Evolutionary conservation across 2,329 filamentous ascomycete species (phyloP).

Genomic region (Spiromastix sp.): DNA sequence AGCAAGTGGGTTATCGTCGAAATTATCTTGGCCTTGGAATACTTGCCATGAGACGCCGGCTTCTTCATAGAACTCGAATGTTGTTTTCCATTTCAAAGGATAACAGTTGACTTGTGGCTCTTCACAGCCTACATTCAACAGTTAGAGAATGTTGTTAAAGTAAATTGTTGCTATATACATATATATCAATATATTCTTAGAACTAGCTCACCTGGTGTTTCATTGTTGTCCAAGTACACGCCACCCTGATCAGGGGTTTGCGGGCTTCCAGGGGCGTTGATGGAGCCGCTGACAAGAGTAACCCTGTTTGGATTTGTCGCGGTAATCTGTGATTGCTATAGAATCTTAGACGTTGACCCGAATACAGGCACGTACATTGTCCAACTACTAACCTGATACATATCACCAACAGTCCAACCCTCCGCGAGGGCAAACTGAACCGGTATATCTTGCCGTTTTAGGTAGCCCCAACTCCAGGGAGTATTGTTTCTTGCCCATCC

Average conservation of each 20-base stretch:
- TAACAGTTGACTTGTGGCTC: constrained; percentile 39
- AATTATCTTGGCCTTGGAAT: constrained; percentile 42
- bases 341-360: neutral
- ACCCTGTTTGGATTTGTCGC: constrained; percentile 46
- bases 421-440: constrained; percentile 47
- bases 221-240: constrained; percentile 42
- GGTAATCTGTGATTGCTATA: constrained; percentile 39
- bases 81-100: constrained; percentile 45
- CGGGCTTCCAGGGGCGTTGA: constrained; percentile 41
- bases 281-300: constrained; percentile 40
- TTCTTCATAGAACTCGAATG: constrained; percentile 39
- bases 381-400: constrained; percentile 38
- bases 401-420: constrained; percentile 45
- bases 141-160: neutral
- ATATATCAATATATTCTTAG: no score
- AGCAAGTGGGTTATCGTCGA: constrained; percentile 45
- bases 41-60: constrained; percentile 42
- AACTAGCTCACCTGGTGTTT: constrained; percentile 31
- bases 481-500: constrained; percentile 46
- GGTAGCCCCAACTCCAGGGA: constrained; percentile 43
- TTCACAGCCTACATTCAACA: constrained; percentile 31
- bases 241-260: constrained; percentile 35
- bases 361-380: neutral
- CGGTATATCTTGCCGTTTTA: constrained; percentile 42
- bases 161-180: no score